Conservation (phyloP, 1,139 yeast genomes). For the Pichia sp. region DNA sequence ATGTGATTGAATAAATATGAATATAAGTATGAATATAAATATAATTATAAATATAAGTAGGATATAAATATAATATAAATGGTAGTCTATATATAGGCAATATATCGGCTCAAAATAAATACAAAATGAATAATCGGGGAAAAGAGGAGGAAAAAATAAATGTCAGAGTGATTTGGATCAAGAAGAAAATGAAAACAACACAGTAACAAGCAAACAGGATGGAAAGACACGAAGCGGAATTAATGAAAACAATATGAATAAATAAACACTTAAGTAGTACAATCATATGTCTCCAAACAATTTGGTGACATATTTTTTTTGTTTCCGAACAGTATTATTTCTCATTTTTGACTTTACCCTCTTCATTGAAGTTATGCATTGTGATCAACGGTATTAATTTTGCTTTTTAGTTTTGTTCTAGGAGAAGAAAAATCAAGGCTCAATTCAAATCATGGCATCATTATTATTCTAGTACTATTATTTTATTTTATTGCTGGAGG, state of each 20-base stretch:
- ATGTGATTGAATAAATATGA: neutral
- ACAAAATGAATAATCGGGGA: conserved; percentile 2
- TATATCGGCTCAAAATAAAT: neutral
- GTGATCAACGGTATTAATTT: neutral
- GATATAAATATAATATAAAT: conserved; percentile 4
- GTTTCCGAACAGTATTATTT: neutral
- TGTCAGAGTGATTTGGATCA: neutral
- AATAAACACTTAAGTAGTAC: neutral
- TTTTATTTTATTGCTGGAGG: neutral
- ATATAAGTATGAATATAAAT: neutral
- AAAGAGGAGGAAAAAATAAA: neutral
- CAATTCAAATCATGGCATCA: neutral
- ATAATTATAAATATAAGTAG: neutral
- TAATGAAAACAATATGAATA: neutral
- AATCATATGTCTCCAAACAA: neutral
- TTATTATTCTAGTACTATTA: neutral
- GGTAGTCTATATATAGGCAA: conserved; percentile 1
- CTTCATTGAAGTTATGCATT: neutral
- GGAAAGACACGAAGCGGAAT: neutral
- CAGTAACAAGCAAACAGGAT: neutral
- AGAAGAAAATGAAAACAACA: neutral
- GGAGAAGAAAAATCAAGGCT: neutral
- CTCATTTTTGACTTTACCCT: neutral
- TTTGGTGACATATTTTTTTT: neutral
- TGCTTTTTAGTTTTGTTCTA: neutral